Base-by-base conservation (phyloP, 768 basidiomycete species). In the Mycena rebaudengoi region DNA sequence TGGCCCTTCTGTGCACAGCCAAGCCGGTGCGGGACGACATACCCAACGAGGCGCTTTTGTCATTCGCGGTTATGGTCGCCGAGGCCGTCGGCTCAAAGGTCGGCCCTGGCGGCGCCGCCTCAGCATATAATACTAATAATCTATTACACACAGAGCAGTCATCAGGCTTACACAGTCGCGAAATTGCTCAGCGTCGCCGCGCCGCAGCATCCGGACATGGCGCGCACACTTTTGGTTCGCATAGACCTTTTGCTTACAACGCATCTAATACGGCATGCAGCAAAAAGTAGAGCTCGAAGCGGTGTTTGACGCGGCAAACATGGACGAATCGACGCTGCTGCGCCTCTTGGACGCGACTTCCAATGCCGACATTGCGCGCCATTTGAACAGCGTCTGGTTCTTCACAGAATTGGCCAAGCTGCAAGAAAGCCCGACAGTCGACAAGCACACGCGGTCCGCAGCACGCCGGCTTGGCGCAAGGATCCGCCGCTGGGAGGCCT, bases 191-290 rank as follows among this genome's bases (percentile, higher is more conserved):
- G 80, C 53, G 84, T 88, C 60, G 79, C 86, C 7, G 90, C 90
- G 6, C 88, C 88, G 25, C 92, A 94, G 72, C 82, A 84, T 69
- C 86, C 89, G 21, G 78, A 87, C 13, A 75, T 92, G 74, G 85
- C 88, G 25, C 68, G 80, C 40, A 74, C 74, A 18, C 69, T 83
- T 23, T 71, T 82, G 71, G 85, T 85, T 56, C 46, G 82, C 73
- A 48, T 32, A 18, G 61, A 29, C 18, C 20, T 43, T 20, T 40
- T 59, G 8, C 4, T 35, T 4, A 5, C 5, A 10, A 6, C 26
- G 25, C 10, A 21, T 7, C 55, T 60, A 16, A 65, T 37, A 32
- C 20, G 39, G 35, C 45, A 14, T 39, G 6, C 65, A 92, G 91
- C 82, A 85, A 75, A 78, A 82, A n/a, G 70, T 92, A 13, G 86